These are phyloP conservation scores for Phytopythium sindhum DNA, from an alignment of 352 stramenopile genomes.

Conservation along the genomic window DNA sequence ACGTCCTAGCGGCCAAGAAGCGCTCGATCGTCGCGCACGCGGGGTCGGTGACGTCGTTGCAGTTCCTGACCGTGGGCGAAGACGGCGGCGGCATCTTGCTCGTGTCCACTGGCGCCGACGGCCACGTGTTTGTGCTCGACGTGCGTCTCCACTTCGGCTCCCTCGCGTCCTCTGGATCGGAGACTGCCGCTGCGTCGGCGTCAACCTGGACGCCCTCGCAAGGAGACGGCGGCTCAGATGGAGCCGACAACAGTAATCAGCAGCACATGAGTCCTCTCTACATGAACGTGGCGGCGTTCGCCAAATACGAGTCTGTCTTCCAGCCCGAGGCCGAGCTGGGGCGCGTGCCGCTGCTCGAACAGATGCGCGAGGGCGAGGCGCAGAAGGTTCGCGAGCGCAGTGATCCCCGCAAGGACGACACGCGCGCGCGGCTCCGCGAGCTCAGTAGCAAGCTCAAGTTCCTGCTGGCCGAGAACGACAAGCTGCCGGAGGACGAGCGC, in stretches of 20 bases:
- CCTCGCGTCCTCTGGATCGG: conserved; percentile 6
- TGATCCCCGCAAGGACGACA: conserved; percentile 65
- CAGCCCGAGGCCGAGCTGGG: conserved; percentile 41
- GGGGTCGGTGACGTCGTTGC: conserved; percentile 52
- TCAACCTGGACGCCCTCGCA: neutral
- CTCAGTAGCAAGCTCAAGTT: conserved; percentile 63
- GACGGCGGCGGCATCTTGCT: conserved; percentile 37
- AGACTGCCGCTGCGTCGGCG: conserved; percentile 5
- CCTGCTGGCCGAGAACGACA: conserved; percentile 70
- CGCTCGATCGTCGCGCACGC: conserved; percentile 53
- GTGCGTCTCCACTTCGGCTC: conserved; percentile 38
- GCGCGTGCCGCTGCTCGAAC: conserved; percentile 34
- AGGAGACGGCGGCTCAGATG: neutral
- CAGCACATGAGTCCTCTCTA: conserved; percentile 50
- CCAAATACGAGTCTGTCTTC: conserved; percentile 68
- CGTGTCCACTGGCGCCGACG: conserved; percentile 59
- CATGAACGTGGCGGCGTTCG: conserved; percentile 54
- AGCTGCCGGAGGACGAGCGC: conserved; percentile 57
- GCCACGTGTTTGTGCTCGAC: conserved; percentile 65
- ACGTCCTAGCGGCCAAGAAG: conserved; percentile 67
- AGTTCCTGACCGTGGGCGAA: conserved; percentile 32
- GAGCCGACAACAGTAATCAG: neutral
- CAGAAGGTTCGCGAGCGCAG: conserved; percentile 45
- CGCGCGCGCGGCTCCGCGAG: conserved; percentile 53
- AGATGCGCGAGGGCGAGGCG: conserved; percentile 32